A percentile compares a stretch with the other conserved stretches of the same genome.
phyloP scores from a whole-genome alignment of 2,329 filamentous ascomycete species.

The Colletotrichum sp. region DNA sequence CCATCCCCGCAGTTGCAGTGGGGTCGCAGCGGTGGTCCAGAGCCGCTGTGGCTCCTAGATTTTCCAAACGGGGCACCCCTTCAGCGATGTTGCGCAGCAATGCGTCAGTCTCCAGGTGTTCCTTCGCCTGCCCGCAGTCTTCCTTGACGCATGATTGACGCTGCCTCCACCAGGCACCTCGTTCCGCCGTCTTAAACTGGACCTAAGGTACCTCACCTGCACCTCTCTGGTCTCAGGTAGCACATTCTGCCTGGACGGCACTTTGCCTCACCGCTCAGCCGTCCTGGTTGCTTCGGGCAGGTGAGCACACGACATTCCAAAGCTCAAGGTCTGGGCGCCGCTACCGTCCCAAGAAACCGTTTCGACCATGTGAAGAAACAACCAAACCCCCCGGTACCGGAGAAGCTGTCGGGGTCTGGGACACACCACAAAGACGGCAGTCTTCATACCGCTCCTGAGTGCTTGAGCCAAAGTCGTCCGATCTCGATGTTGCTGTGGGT shows the following conservation, averaged over 20 bases:
- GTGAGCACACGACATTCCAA: conserved; percentile 13
- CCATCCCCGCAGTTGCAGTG: not conserved
- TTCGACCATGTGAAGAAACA: not conserved
- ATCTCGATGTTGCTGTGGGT: not conserved
- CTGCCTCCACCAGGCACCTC: not conserved
- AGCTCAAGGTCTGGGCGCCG: not conserved
- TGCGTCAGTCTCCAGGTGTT: conserved; percentile 8
- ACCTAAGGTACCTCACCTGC: not conserved
- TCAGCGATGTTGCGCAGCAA: not conserved
- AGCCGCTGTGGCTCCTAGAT: not conserved
- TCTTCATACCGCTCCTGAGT: not conserved
- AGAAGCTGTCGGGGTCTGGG: not conserved
- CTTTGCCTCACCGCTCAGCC: not conserved
- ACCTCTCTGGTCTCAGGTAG: not conserved
- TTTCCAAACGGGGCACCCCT: not conserved
- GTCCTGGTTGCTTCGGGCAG: not conserved
- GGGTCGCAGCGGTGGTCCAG: not conserved
- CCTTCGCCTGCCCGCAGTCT: conserved; percentile 5
- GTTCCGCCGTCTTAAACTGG: not conserved
- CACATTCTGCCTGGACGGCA: not conserved
- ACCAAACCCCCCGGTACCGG: not conserved
- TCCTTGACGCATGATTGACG: not conserved
- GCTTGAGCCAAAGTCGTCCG: conserved; percentile 9
- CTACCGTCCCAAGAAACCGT: not conserved
- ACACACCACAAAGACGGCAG: not conserved